These are phyloP conservation scores for Liriodendron chinense DNA, from an alignment of 164 flowering plant species.

Conservation along the genomic window DNA sequence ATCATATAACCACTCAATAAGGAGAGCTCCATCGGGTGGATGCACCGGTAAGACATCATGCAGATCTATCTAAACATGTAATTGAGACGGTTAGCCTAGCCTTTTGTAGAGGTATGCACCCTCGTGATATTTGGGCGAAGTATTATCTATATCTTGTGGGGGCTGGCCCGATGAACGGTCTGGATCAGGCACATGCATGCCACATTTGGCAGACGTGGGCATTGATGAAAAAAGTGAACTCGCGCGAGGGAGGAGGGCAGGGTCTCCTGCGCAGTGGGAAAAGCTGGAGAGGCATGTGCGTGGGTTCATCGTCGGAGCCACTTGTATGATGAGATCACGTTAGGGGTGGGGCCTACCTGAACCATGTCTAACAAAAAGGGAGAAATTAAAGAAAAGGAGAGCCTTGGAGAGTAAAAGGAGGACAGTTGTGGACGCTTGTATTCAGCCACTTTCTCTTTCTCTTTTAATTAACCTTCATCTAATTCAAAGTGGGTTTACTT, in stretches of 20 bases:
- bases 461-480: background rate
- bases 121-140: too few species aligned
- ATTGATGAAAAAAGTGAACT: background rate
- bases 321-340: conserved; percentile 7
- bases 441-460: background rate
- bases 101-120: too few species aligned
- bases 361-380: background rate
- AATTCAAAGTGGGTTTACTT: background rate
- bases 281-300: background rate
- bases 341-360: background rate
- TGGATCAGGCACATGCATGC: background rate
- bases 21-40: too few species aligned
- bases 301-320: background rate
- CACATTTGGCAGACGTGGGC: background rate
- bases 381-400: background rate
- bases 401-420: background rate
- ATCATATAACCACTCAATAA: too few species aligned
- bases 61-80: too few species aligned
- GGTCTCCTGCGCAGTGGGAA: background rate
- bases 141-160: too few species aligned
- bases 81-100: too few species aligned
- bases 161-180: background rate
- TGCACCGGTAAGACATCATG: too few species aligned
- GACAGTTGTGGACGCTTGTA: background rate
- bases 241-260: too few species aligned